Conservation (phyloP, 2,329 filamentous ascomycete genomes). For the Volutella citrinella region DNA sequence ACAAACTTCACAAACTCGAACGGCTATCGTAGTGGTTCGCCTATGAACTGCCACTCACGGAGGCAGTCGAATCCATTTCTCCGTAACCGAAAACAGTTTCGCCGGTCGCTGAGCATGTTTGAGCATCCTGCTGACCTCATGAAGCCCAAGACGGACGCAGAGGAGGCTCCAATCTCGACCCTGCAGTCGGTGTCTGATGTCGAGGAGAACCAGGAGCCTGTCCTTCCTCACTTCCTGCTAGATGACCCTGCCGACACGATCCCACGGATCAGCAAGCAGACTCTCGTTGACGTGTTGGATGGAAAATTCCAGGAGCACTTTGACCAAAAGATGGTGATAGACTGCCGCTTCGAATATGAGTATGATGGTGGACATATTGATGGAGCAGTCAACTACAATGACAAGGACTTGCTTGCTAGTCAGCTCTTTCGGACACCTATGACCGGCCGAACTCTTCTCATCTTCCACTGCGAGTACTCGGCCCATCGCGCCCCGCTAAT, state of each 20-base stretch:
- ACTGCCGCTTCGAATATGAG: conserved; percentile 98
- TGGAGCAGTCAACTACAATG: conserved; percentile 92
- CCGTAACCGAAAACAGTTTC: conserved; percentile 82
- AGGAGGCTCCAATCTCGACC: conserved; percentile 37
- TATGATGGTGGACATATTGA: conserved; percentile 95
- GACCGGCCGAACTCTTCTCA: conserved; percentile 71
- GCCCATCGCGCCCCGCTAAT: conserved; percentile 94
- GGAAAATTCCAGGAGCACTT: conserved; percentile 76
- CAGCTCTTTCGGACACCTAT: conserved; percentile 72
- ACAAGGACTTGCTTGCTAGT: conserved; percentile 81
- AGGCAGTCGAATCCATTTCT: conserved; percentile 70
- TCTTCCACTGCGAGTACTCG: conserved; percentile 98
- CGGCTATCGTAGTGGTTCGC: conserved; percentile 69
- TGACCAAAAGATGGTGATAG: conserved; percentile 81
- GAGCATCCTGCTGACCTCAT: conserved; percentile 87
- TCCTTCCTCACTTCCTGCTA: conserved; percentile 79
- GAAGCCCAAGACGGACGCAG: conserved; percentile 66
- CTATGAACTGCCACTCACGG: conserved; percentile 66
- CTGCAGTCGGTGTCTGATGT: conserved; percentile 80
- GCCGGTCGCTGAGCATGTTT: conserved; percentile 96
- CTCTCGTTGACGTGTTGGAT: conserved; percentile 82
- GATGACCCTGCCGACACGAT: conserved; percentile 82
- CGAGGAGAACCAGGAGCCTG: conserved; percentile 69
- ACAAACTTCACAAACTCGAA: conserved; percentile 50
- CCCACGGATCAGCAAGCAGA: conserved; percentile 79